Percentiles rank a stretch among this genome's conserved stretches.
Conservation (phyloP, 2,329 filamentous ascomycete species). For the Apiospora marii region DNA sequence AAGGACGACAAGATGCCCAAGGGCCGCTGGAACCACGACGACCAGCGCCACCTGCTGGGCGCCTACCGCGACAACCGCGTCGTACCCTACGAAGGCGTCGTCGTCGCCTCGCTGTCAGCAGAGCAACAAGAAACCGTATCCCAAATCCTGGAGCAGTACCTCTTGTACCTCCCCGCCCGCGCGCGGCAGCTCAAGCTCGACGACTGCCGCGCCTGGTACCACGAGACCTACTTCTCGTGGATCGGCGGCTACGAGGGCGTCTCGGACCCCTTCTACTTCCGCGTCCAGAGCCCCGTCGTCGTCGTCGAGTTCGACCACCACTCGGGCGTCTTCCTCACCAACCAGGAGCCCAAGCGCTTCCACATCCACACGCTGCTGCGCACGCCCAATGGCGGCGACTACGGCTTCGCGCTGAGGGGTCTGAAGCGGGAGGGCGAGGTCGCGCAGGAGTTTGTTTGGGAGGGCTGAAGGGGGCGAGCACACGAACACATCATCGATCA, state of each 20-base stretch:
- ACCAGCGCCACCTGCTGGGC: conserved; percentile 80
- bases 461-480: conserved; percentile 37
- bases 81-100: conserved; percentile 76
- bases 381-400: conserved; percentile 79
- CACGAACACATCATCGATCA: not conserved
- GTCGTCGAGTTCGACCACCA: conserved; percentile 83
- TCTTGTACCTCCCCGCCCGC: conserved; percentile 69
- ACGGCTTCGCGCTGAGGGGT: conserved; percentile 64
- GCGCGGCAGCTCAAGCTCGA: conserved; percentile 63
- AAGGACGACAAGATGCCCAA: conserved; percentile 71
- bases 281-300: conserved; percentile 78
- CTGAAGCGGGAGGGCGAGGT: conserved; percentile 43
- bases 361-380: conserved; percentile 80
- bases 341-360: conserved; percentile 77
- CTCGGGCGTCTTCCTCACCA: conserved; percentile 78
- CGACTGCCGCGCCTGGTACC: conserved; percentile 61
- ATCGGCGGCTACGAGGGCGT: conserved; percentile 72
- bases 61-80: conserved; percentile 81
- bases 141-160: conserved; percentile 68
- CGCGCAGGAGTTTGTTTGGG: conserved; percentile 52
- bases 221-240: conserved; percentile 83
- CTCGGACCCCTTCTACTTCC: conserved; percentile 77
- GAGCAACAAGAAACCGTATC: conserved; percentile 63
- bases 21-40: conserved; percentile 81
- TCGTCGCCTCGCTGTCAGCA: conserved; percentile 55